These are phyloP conservation scores for Zarea fungicola DNA, from an alignment of 2,329 filamentous ascomycete species.

Conservation along the genomic window DNA sequence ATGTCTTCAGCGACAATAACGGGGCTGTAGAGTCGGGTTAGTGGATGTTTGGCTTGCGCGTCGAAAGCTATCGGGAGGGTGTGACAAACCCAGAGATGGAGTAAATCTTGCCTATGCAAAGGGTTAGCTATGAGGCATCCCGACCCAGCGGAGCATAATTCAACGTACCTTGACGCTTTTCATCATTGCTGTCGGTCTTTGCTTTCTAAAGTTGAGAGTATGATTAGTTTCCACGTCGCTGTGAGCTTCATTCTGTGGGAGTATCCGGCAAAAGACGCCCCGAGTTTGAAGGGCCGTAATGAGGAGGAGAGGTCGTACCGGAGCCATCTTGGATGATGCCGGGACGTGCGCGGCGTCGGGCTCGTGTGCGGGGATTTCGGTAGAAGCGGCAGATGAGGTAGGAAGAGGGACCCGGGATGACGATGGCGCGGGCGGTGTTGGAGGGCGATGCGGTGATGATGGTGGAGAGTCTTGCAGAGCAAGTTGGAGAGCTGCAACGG, in stretches of 20 bases:
- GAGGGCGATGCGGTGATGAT: conserved; percentile 29
- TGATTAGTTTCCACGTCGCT: conserved; percentile 20
- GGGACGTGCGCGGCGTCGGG: conserved; percentile 23
- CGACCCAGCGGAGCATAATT: neutral
- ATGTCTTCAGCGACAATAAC: conserved; percentile 97
- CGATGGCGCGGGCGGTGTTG: conserved; percentile 24
- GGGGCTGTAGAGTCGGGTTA: conserved; percentile 51
- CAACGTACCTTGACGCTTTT: conserved; percentile 34
- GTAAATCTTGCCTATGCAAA: conserved; percentile 52
- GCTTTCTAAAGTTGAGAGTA: conserved; percentile 24
- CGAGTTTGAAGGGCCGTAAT: no score
- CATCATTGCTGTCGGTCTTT: conserved; percentile 33
- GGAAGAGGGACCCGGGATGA: conserved; percentile 17
- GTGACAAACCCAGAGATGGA: conserved; percentile 55
- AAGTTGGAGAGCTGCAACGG: conserved; percentile 25
- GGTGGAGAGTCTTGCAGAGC: conserved; percentile 39
- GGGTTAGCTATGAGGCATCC: neutral
- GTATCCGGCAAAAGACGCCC: conserved; percentile 12
- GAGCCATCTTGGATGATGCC: conserved; percentile 46
- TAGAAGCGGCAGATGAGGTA: conserved; percentile 25
- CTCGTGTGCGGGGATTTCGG: conserved; percentile 22
- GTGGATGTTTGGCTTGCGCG: conserved; percentile 15
- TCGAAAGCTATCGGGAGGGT: conserved; percentile 1
- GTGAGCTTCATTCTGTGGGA: conserved; percentile 5
- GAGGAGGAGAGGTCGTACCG: conserved; percentile 41